These are phyloP conservation scores for Nigrospora oryzae DNA, from an alignment of 2,329 filamentous ascomycete genomes.

Conservation along the genomic window DNA sequence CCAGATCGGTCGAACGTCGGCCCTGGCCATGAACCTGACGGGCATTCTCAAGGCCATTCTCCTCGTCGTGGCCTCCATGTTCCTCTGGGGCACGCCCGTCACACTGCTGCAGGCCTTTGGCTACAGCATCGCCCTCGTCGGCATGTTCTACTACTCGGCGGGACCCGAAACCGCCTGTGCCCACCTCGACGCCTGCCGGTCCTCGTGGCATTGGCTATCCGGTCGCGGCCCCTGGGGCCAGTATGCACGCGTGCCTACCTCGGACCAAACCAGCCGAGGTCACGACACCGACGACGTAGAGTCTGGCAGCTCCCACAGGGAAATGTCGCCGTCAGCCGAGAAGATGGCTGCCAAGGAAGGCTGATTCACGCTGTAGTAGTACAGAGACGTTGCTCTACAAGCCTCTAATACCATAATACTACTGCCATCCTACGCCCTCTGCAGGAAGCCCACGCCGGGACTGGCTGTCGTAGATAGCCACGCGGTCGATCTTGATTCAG, in stretches of 20 bases:
- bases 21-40: constrained; percentile 61
- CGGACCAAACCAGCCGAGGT: not conserved
- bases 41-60: constrained; percentile 66
- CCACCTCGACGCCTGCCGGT: not conserved
- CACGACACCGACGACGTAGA: not conserved
- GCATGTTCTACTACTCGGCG: constrained; percentile 20
- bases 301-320: not conserved
- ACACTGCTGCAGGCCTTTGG: constrained; percentile 56
- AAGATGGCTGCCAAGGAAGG: no score
- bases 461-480: no score
- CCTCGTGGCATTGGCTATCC: not conserved
- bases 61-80: constrained; percentile 56
- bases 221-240: not conserved
- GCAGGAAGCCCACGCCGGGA: no score
- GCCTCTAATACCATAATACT: no score
- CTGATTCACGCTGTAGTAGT: no score
- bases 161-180: constrained; percentile 1
- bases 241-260: not conserved
- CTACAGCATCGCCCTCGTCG: constrained; percentile 46
- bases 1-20: constrained; percentile 59
- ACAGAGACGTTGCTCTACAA: no score
- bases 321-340: not conserved
- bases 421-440: no score
- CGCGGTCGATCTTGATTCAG: no score
- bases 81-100: constrained; percentile 57